phyloP scores from a whole-genome alignment of 495 filamentous ascomycete species.

The Wilcoxina mikolae region DNA sequence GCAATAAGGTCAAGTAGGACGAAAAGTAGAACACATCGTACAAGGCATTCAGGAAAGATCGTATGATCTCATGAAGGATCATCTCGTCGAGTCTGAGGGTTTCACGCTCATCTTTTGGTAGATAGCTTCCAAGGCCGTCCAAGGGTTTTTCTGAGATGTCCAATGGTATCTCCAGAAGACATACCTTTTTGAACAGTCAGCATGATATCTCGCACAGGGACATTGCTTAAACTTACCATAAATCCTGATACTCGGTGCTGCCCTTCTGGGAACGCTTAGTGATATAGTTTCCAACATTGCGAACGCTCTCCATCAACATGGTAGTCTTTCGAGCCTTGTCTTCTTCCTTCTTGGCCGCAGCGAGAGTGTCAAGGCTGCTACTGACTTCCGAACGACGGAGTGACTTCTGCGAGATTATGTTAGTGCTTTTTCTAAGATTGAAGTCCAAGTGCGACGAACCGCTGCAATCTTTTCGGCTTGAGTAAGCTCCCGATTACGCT shows the following conservation, averaged over 20 bases:
- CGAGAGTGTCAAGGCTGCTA: slow-evolving; percentile 44
- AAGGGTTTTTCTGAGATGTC: slow-evolving; percentile 23
- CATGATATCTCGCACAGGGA: not conserved
- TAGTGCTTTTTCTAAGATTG: not conserved
- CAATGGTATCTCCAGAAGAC: slow-evolving; percentile 24
- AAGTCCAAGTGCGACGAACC: not conserved
- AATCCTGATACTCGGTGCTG: slow-evolving; percentile 18
- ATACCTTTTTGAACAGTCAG: slow-evolving; percentile 19
- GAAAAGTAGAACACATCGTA: too few relatives aligned
- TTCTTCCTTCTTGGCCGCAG: slow-evolving; percentile 47
- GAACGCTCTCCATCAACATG: slow-evolving; percentile 37
- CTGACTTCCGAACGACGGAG: slow-evolving; percentile 44
- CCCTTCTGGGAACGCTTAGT: slow-evolving; percentile 29
- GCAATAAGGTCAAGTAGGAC: too few relatives aligned
- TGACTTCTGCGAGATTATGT: slow-evolving; percentile 3
- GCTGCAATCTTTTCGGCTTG: slow-evolving; percentile 8
- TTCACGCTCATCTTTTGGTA: slow-evolving; percentile 13
- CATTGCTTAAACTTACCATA: slow-evolving; percentile 22
- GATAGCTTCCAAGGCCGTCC: slow-evolving; percentile 24
- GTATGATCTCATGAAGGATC: not conserved
- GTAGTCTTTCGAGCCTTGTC: slow-evolving; percentile 44
- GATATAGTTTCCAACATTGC: slow-evolving; percentile 40
- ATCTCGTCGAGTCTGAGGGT: not conserved
- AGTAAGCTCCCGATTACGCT: slow-evolving; percentile 9
- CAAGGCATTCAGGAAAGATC: not conserved